Evolutionary conservation across 2,329 filamentous ascomycete species (phyloP), one percentile per base, ranked within the genome.

Genomic region (Aspergillus floridensis): DNA sequence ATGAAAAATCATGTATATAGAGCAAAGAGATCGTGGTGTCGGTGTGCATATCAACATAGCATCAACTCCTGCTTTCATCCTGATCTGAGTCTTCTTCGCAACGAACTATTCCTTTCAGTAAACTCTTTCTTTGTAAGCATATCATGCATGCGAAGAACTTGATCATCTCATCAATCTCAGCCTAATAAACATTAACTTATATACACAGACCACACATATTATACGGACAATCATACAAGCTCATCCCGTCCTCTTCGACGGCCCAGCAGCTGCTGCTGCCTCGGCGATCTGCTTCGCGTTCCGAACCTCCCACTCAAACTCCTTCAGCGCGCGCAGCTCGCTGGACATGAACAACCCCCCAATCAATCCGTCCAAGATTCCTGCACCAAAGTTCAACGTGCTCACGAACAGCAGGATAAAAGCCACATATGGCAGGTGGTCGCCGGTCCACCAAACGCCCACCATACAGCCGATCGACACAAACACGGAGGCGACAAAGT

Each of bases 251-350:
- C 48, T 38, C 21, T 53, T 47, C 14, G 38, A 44, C 38, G 19
- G 3, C 38, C 38, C 38, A 7, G 2, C 38, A n/a, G 7, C 22
- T 2, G 7, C 48, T 12, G 24, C 52, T 8, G 41, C 14, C 22
- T 61, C 52, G 19, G 31, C 55, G 38, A 60, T 26, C 44, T 55
- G 41, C 53, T 62, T 62, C 12, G 88, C 88, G 71, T 90, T 93
- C 53, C 79, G 80, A 26, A 98, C 88, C 76, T 99, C 95, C 90
- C 92, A 97, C 72, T 95, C 87, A 77, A 98, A 98, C 79, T 99
- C 95, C 68, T 86, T 88, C 57, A 99, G 78, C 4, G 89, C 88
- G 59, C 92, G 84, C 60, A 97, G 77, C 78, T 99, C 95, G 61
- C 87, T 87, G 11, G 89, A 88, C 59, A 96, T 88, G 73, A 99